phyloP scores from a whole-genome alignment of 441 rosid genomes.

The Capsella rubella region DNA sequence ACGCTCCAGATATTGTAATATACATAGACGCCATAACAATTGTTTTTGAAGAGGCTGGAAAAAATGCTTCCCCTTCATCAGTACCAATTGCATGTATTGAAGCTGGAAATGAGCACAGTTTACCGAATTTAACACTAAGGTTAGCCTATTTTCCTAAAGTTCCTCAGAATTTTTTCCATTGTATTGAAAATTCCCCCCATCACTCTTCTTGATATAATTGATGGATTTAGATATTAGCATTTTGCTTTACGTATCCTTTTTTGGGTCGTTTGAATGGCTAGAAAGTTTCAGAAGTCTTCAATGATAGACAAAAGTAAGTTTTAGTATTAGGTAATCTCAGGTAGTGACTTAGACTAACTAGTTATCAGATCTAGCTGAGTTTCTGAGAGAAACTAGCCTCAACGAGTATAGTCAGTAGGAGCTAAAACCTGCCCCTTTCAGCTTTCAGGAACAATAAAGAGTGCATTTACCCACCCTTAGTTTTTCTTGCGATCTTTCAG shows the following conservation, averaged over 20 bases:
- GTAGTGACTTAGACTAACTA: slow-evolving; percentile 24
- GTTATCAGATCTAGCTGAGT: not conserved
- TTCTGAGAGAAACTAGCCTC: slow-evolving; percentile 18
- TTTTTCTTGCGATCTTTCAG: slow-evolving; percentile 54
- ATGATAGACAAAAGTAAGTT: not conserved
- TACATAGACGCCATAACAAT: slow-evolving; percentile 89
- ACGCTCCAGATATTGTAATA: slow-evolving; percentile 74
- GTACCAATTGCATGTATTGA: slow-evolving; percentile 94
- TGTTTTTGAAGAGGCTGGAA: slow-evolving; percentile 83
- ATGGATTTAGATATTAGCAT: slow-evolving; percentile 14
- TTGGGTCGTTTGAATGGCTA: slow-evolving; percentile 13
- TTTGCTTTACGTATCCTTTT: slow-evolving; percentile 7
- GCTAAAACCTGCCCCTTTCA: slow-evolving; percentile 14
- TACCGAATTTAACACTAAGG: slow-evolving; percentile 98
- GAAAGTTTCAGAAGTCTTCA: slow-evolving; percentile 29
- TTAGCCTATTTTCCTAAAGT: slow-evolving; percentile 17
- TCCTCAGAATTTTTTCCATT: not conserved
- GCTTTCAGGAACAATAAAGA: slow-evolving; percentile 28
- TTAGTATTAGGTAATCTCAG: slow-evolving; percentile 22
- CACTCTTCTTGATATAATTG: slow-evolving; percentile 17
- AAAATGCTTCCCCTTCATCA: slow-evolving; percentile 70
- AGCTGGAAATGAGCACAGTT: slow-evolving; percentile 83
- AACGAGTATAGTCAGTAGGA: slow-evolving; percentile 12
- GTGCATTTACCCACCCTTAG: slow-evolving; percentile 32
- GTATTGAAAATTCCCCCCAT: not conserved